Evolutionary conservation across 805 yeast species (phyloP), one percentile per base, ranked within the genome.

Genomic region (Sugiyamaella qingdaonensis): DNA sequence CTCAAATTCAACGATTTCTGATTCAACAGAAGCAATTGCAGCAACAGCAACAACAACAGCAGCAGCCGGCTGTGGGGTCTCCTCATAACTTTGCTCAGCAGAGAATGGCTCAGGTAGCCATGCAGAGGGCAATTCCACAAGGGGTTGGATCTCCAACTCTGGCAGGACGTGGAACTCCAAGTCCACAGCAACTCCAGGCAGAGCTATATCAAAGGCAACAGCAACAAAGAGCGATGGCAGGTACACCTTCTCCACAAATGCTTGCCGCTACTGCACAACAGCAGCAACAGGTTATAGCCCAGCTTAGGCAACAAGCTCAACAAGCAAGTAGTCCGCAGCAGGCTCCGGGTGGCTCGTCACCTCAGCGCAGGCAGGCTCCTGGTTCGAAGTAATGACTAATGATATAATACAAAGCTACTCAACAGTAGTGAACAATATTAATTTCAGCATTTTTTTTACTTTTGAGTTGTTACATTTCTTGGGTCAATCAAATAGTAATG

Each of bases 1-100:
- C 58, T 21, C 71, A 68, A 49, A 59, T 60, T 39, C 69, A 65
- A 47, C 58, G 65, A 34, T 64, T 58, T 39, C 58, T 62, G 36
- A 59, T 54, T 36, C 63, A 60, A 53, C 57, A 55, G 45, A 64
- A 55, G 53, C 64, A 54, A 29, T 51, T 44, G 16, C 67, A 49
- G 37, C 53, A 9, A 37, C 57, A 13, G 54, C 58, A 14, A 42
- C 56, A 24, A 34, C 50, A 48, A 35, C 36, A 47, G 42, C 52
- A 39, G 35, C 44, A 36, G 43, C 57, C 53, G 31, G 10, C 18
- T 27, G 48, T 18, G 32, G 36, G 31, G n/a, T 14, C 48, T 18
- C 48, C 36, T 10, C 48, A 45, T 14, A 31, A 13, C 10, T 47
- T 51, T 14, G 52, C 48, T 1, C 55, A 51, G 24, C 52, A 52